Percentiles rank a stretch among this genome's conserved stretches.
Conservation (phyloP, 2,329 filamentous ascomycete genomes). For the Xenosphaeropsis pyriputrescens region DNA sequence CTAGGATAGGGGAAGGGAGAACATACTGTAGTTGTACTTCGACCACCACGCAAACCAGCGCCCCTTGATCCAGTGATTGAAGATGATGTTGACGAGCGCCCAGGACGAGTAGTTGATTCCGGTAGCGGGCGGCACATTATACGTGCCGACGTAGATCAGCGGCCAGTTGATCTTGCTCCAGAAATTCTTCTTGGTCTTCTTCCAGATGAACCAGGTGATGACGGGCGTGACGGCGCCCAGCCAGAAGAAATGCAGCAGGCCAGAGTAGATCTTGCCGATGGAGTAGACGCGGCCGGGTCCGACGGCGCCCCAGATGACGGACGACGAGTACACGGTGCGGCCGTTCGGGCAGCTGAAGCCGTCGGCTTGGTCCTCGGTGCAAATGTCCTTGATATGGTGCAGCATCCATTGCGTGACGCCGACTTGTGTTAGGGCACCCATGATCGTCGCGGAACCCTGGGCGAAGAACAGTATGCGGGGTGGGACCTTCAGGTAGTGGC, state of each 20-base stretch:
- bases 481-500: constrained; percentile 34
- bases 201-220: constrained; percentile 25
- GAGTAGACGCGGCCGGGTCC: constrained; percentile 47
- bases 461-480: constrained; percentile 29
- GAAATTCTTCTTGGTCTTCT: constrained; percentile 18
- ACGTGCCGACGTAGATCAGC: constrained; percentile 16
- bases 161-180: constrained; percentile 17
- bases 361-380: constrained; percentile 23
- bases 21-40: constrained; percentile 41
- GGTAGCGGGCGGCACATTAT: constrained; percentile 36
- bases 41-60: constrained; percentile 53
- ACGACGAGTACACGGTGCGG: constrained; percentile 30
- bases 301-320: constrained; percentile 34
- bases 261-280: constrained; percentile 42
- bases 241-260: constrained; percentile 34
- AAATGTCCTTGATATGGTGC: constrained; percentile 25
- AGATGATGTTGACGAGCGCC: constrained; percentile 55
- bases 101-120: constrained; percentile 62
- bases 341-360: constrained; percentile 32
- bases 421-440: constrained; percentile 27
- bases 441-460: constrained; percentile 30
- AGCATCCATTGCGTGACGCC: constrained; percentile 22
- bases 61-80: constrained; percentile 54
- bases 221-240: constrained; percentile 27
- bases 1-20: constrained; percentile 50